Percentiles rank a stretch among this genome's conserved stretches.
Evolutionary conservation across 2,329 filamentous ascomycete species (phyloP).

Genomic region (Arthrobotrys musiformis): DNA sequence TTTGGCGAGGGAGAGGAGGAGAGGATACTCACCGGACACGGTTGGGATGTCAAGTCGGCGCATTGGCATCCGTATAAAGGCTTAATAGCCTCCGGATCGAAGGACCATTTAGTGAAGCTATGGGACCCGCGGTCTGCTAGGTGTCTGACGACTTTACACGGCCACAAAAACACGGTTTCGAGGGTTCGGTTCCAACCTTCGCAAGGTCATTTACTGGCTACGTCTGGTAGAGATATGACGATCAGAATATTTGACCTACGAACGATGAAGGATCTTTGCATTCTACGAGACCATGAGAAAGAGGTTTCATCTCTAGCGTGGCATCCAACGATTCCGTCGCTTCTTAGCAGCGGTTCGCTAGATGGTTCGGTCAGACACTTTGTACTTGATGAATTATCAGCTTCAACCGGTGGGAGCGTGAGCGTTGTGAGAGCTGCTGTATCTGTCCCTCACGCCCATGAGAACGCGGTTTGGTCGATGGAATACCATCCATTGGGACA

Average conservation of each 20-base stretch:
- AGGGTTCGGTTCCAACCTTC: conserved; percentile 90
- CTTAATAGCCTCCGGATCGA: conserved; percentile 91
- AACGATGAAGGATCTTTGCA: conserved; percentile 97
- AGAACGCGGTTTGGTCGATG: conserved; percentile 95
- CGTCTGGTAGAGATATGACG: conserved; percentile 90
- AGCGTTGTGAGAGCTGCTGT: conserved; percentile 95
- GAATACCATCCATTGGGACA: conserved; percentile 98
- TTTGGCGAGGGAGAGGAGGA: conserved; percentile 88
- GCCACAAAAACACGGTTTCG: conserved; percentile 96
- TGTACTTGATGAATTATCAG: conserved; percentile 88
- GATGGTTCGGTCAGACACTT: conserved; percentile 94
- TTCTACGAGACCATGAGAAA: conserved; percentile 94
- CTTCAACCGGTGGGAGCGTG: conserved; percentile 77
- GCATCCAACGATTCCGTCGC: conserved; percentile 90
- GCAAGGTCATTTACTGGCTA: conserved; percentile 85
- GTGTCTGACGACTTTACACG: conserved; percentile 91
- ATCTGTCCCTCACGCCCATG: conserved; percentile 85
- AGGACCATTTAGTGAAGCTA: conserved; percentile 95
- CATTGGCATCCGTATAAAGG: conserved; percentile 98
- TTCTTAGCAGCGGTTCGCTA: conserved; percentile 88
- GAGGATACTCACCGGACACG: conserved; percentile 86
- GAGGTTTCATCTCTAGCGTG: conserved; percentile 91
- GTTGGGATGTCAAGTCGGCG: conserved; percentile 96
- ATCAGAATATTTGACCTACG: conserved; percentile 93
- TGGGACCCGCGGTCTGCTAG: conserved; percentile 95